Conservation (phyloP, 2,329 filamentous ascomycete species). For the Gremmenia infestans region DNA sequence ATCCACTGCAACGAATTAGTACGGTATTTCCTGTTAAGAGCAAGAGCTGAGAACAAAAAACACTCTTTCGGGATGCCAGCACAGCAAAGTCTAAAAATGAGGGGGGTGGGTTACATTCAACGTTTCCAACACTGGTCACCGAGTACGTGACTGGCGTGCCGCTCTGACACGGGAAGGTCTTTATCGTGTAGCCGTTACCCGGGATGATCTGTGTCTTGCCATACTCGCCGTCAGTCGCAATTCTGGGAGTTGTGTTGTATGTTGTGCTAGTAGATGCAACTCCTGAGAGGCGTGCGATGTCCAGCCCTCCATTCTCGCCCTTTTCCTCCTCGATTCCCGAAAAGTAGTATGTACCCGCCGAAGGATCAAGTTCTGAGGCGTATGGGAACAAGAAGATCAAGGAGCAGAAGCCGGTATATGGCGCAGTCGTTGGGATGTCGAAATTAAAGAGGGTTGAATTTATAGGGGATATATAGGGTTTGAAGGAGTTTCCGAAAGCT, state of each 20-base stretch:
- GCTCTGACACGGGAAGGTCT: conserved; percentile 21
- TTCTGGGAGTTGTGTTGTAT: conserved; percentile 17
- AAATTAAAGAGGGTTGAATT: conserved; percentile 30
- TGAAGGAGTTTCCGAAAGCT: conserved; percentile 19
- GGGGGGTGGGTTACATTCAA: conserved; percentile 5
- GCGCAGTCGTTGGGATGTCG: conserved; percentile 18
- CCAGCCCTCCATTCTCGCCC: conserved; percentile 22
- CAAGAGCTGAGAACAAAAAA: no score
- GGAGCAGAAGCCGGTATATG: conserved; percentile 25
- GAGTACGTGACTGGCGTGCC: conserved; percentile 16
- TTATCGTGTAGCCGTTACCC: conserved; percentile 28
- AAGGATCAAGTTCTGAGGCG: conserved; percentile 16
- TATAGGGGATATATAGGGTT: conserved; percentile 20
- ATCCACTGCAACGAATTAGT: conserved; percentile 9
- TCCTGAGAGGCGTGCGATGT: conserved; percentile 23
- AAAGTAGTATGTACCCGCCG: conserved; percentile 20
- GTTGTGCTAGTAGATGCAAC: conserved; percentile 15
- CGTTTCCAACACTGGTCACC: conserved; percentile 19
- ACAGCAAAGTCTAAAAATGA: no score
- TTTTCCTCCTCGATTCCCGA: conserved; percentile 26
- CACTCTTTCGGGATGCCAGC: no score
- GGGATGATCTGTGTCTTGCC: conserved; percentile 28
- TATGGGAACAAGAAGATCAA: conserved; percentile 30
- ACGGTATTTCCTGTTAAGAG: no score
- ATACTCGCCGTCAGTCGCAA: conserved; percentile 15